Evolutionary conservation across 1,284 basidiomycete species (phyloP).

Genomic region (Boletus smithii): DNA sequence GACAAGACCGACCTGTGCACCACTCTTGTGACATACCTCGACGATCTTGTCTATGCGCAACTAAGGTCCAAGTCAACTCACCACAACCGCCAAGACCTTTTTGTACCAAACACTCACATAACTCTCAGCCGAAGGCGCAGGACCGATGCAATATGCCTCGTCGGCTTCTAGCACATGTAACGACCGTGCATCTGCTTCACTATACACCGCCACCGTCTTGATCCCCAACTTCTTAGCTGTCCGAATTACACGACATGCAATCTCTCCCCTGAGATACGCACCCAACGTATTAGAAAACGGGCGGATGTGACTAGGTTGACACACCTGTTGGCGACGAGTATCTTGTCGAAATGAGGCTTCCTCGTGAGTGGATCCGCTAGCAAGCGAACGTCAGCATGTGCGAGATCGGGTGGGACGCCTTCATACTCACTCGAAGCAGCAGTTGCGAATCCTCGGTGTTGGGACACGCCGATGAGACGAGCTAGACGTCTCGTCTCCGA

Average conservation of each 20-base stretch:
- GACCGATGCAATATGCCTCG: constrained; percentile 92
- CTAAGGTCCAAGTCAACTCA: constrained; percentile 38
- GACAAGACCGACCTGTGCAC: constrained; percentile 67
- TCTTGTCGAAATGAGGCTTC: constrained; percentile 73
- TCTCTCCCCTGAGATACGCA: constrained; percentile 90
- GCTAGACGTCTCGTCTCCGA: constrained; percentile 1
- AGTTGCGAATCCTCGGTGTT: constrained; percentile 19
- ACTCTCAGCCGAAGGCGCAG: constrained; percentile 82
- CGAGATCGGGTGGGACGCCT: neutral
- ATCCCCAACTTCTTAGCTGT: constrained; percentile 88
- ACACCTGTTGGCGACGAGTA: constrained; percentile 81
- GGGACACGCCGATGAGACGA: neutral
- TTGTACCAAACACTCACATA: constrained; percentile 57
- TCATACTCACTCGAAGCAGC: constrained; percentile 16
- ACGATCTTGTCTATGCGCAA: constrained; percentile 88
- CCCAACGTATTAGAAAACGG: no score
- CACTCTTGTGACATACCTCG: constrained; percentile 72
- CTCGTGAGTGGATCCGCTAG: constrained; percentile 13
- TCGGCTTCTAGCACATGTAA: constrained; percentile 87
- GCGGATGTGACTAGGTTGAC: neutral
- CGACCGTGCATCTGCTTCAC: constrained; percentile 76
- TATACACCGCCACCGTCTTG: constrained; percentile 87
- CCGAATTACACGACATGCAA: constrained; percentile 88
- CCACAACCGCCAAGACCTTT: neutral
- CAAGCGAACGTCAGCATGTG: neutral